Evolutionary conservation across 495 filamentous ascomycete genomes (phyloP).

Genomic region (Penicillium dipodomyicola): DNA sequence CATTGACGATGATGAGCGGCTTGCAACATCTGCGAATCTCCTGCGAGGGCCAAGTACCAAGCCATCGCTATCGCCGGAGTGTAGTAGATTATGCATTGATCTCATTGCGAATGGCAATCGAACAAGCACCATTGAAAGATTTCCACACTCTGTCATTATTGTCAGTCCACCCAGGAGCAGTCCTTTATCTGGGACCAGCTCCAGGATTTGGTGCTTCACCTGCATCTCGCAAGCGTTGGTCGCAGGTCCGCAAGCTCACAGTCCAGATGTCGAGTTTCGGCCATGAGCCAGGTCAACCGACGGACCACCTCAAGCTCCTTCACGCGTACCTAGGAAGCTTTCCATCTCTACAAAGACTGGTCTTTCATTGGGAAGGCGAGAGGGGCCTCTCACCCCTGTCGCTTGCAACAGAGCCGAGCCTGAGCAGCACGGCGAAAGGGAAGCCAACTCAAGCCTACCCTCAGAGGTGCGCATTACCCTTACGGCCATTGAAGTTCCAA

Average conservation of each 20-base stretch:
- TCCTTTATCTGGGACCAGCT: constrained; percentile 66
- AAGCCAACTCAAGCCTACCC: constrained; percentile 44
- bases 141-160: constrained; percentile 63
- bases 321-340: constrained; percentile 69
- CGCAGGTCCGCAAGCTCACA: constrained; percentile 64
- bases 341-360: constrained; percentile 58
- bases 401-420: constrained; percentile 59
- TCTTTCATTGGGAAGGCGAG: constrained; percentile 68
- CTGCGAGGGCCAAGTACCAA: constrained; percentile 65
- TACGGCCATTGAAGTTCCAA: constrained; percentile 53
- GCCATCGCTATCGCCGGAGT: constrained; percentile 66
- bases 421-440: constrained; percentile 38
- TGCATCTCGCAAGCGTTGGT: constrained; percentile 62
- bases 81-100: constrained; percentile 81
- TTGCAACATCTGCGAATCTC: constrained; percentile 67
- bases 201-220: constrained; percentile 66
- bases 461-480: constrained; percentile 4
- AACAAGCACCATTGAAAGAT: constrained; percentile 57
- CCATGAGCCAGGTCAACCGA: constrained; percentile 49
- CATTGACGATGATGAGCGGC: constrained; percentile 59
- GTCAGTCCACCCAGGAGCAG: constrained; percentile 63
- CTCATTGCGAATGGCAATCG: constrained; percentile 71
- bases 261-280: constrained; percentile 66
- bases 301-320: constrained; percentile 72
- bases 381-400: constrained; percentile 66